Evolutionary conservation across 2,329 filamentous ascomycete species (phyloP), one percentile per base, ranked within the genome.

Genomic region (Acephala macrosclerotiorum): DNA sequence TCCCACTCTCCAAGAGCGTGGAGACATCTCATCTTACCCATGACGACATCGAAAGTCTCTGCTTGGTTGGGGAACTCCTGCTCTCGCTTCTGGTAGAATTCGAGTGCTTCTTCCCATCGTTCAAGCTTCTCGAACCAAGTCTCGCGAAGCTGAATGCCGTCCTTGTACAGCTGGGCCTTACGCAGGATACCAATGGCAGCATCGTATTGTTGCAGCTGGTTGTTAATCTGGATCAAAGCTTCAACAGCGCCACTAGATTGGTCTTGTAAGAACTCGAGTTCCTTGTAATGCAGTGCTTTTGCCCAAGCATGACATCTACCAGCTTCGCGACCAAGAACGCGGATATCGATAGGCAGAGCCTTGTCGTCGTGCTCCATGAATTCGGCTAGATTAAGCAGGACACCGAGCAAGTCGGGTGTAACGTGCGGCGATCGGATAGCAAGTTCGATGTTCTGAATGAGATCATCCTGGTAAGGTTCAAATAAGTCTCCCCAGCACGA

Each of bases 351-450:
- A 1, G 96, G 96, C 60, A 99, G 82, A 16, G 96, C 95, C 79
- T 99, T 99, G 78, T 99, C 96, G 73, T 99, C 96, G 75, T 99
- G 96, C 77, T 99, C 96, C 96, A 99, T 99, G 78, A 99, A 99
- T 77, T 99, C 96, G 25, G 96, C 96, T 59, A 99, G 85, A 75
- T 99, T 99, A 58, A 99, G 87, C 33, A 99, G 84, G 58, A 97
- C 91, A 67, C 97, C 95, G 9, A 99, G 83, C 70, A 99, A 91
- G 78, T 99, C 96, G 0, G 96, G 96, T 0, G 96, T 95, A 14
- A 99, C 96, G 72, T 97, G 95, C 60, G 95, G 91, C 3, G 95
- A 98, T 62, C 94, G 96, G 72, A 99, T 91, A 0, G 96, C 96
- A 68, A 92, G 93, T 78, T 99, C 96, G 60, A 99, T 97, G 26